Conservation (phyloP, 2,329 filamentous ascomycete genomes). For the Massarina eburnea region DNA sequence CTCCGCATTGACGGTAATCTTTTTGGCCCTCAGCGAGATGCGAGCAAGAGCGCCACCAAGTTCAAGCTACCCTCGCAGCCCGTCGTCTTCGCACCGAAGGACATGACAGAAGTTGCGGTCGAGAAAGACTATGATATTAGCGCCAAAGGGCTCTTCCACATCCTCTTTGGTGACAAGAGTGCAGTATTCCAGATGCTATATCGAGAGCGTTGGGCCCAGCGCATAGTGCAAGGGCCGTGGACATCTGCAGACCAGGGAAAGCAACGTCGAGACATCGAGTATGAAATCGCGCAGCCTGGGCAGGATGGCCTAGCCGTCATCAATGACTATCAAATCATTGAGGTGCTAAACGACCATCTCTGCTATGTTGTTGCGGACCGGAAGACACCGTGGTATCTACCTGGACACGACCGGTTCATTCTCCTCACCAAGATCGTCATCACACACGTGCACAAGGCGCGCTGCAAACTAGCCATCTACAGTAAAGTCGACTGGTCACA, state of each 20-base stretch:
- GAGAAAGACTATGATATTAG: constrained; percentile 88
- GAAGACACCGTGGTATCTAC: constrained; percentile 78
- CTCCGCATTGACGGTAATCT: constrained; percentile 66
- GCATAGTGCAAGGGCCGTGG: constrained; percentile 86
- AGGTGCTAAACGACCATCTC: constrained; percentile 60
- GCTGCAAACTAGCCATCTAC: constrained; percentile 87
- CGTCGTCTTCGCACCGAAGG: constrained; percentile 80
- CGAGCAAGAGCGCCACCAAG: constrained; percentile 60
- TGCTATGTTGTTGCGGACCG: constrained; percentile 69
- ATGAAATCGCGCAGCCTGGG: constrained; percentile 64
- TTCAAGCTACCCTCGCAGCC: constrained; percentile 81
- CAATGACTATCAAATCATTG: constrained; percentile 82
- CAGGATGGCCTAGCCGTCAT: constrained; percentile 51
- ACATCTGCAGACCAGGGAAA: constrained; percentile 66
- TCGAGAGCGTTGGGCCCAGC: constrained; percentile 58
- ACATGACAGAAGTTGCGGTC: constrained; percentile 72
- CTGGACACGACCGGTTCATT: constrained; percentile 75
- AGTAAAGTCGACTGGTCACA: constrained; percentile 85
- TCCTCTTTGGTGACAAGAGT: constrained; percentile 94
- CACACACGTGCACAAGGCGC: constrained; percentile 87
- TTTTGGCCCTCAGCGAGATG: constrained; percentile 48
- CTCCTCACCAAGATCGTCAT: constrained; percentile 90
- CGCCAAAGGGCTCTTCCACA: constrained; percentile 92
- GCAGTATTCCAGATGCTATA: constrained; percentile 91
- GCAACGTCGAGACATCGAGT: constrained; percentile 77